Conservation (phyloP, 768 basidiomycete species). For the Cytidiella melzeri region DNA sequence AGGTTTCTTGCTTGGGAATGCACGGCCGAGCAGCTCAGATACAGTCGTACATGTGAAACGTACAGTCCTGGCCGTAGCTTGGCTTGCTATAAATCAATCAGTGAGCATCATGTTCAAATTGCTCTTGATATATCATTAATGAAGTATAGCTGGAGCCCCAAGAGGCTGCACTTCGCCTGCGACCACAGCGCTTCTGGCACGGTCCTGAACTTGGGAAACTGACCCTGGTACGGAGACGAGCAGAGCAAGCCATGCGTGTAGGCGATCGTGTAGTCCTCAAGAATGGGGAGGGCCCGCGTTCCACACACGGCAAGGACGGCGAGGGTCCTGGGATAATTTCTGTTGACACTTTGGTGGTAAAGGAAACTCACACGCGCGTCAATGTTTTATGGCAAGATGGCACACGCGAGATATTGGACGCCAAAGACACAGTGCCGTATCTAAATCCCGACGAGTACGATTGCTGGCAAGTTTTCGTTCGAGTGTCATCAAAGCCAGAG, state of each 20-base stretch:
- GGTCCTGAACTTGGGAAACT: constrained; percentile 59
- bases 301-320: constrained; percentile 52
- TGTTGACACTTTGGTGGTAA: constrained; percentile 56
- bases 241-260: constrained; percentile 61
- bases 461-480: constrained; percentile 55
- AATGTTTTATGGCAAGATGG: constrained; percentile 90
- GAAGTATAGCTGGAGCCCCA: constrained; percentile 49
- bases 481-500: background rate
- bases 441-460: constrained; percentile 88
- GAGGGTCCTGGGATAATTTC: constrained; percentile 41
- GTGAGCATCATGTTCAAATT: constrained; percentile 37
- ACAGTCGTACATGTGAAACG: constrained; percentile 70
- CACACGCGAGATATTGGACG: constrained; percentile 48
- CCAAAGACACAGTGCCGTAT: constrained; percentile 72
- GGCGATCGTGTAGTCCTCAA: constrained; percentile 68
- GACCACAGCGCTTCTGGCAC: constrained; percentile 75
- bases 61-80: constrained; percentile 73
- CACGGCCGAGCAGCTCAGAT: constrained; percentile 40
- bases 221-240: constrained; percentile 52
- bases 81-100: constrained; percentile 85
- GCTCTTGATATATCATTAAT: background rate
- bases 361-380: constrained; percentile 62
- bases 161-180: constrained; percentile 47
- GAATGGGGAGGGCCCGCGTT: constrained; percentile 41
- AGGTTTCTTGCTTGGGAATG: constrained; percentile 38